Base-by-base conservation (phyloP, 2,329 filamentous ascomycete genomes). In the Delphinella strobiligena region DNA sequence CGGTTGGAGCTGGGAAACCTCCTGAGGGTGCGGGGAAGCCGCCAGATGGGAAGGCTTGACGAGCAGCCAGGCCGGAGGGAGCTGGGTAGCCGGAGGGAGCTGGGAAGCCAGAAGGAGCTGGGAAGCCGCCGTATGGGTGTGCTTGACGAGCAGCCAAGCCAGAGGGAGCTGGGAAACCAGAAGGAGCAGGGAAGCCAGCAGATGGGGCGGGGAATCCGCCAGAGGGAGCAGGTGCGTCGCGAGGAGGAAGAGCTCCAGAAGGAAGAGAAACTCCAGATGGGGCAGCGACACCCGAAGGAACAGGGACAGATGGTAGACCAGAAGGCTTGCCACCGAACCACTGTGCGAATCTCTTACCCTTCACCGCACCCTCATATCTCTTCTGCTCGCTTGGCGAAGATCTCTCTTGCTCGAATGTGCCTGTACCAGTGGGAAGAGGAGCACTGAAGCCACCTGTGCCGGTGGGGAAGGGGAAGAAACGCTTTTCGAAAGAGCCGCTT, bases 21-120 rank as follows among this genome's bases (percentile, higher is more conserved):
- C 31, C 30, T 2, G 5, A 24, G 4, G 22, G 10, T 4, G 37
- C 36, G 10, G 44, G 41, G 16, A 41, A 16, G 19, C 14, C 37
- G 19, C 45, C 45, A 19, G 45, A 41, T n/a, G 45, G 43, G 7
- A 31, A 10, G 16, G 24, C 11, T n/a, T n/a, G n/a, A n/a, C n/a
- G n/a, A n/a, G n/a, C n/a, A n/a, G n/a, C n/a, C n/a, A n/a, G n/a
- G n/a, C n/a, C n/a, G n/a, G n/a, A n/a, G n/a, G n/a, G n/a, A n/a
- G n/a, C n/a, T n/a, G n/a, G n/a, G n/a, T n/a, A n/a, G n/a, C n/a
- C n/a, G n/a, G n/a, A n/a, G n/a, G n/a, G n/a, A n/a, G n/a, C n/a
- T n/a, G n/a, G n/a, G n/a, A n/a, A n/a, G n/a, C n/a, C n/a, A n/a
- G n/a, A 31, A n/a, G 22, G 22, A 12, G 19, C 18, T 10, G 30